Evolutionary conservation across 2,329 filamentous ascomycete genomes (phyloP).

Genomic region (Botryotinia convoluta): DNA sequence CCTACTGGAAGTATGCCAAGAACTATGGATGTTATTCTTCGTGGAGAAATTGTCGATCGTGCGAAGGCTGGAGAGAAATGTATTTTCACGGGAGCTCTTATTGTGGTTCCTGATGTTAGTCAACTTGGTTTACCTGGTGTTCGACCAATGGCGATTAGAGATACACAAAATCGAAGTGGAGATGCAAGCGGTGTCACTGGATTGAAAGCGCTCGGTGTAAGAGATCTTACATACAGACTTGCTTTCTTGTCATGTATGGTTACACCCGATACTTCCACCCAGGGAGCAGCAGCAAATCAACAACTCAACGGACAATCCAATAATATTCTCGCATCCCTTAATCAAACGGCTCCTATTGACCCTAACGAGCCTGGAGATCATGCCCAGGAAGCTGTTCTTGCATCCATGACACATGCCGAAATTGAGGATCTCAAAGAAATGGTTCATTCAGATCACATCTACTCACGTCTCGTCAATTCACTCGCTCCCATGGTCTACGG

Average conservation of each 20-base stretch:
- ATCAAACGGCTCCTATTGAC: conserved; percentile 67
- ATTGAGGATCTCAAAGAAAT: conserved; percentile 89
- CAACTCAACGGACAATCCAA: conserved; percentile 69
- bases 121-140: conserved; percentile 88
- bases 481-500: conserved; percentile 97
- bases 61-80: conserved; percentile 98
- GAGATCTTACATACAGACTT: conserved; percentile 90
- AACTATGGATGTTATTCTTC: conserved; percentile 94
- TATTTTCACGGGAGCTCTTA: conserved; percentile 93
- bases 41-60: conserved; percentile 95
- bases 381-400: conserved; percentile 82
- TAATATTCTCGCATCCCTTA: conserved; percentile 83
- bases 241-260: conserved; percentile 99
- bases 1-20: conserved; percentile 98
- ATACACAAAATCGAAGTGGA: conserved; percentile 73
- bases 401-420: conserved; percentile 80
- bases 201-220: conserved; percentile 87
- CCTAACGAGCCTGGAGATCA: conserved; percentile 72
- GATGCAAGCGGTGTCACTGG: conserved; percentile 83
- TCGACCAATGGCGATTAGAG: conserved; percentile 77
- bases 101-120: conserved; percentile 95
- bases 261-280: conserved; percentile 78
- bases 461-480: conserved; percentile 86
- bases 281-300: conserved; percentile 70
- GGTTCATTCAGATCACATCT: conserved; percentile 95